phyloP scores from a whole-genome alignment of 805 yeast genomes.

The Millerago galiae region DNA sequence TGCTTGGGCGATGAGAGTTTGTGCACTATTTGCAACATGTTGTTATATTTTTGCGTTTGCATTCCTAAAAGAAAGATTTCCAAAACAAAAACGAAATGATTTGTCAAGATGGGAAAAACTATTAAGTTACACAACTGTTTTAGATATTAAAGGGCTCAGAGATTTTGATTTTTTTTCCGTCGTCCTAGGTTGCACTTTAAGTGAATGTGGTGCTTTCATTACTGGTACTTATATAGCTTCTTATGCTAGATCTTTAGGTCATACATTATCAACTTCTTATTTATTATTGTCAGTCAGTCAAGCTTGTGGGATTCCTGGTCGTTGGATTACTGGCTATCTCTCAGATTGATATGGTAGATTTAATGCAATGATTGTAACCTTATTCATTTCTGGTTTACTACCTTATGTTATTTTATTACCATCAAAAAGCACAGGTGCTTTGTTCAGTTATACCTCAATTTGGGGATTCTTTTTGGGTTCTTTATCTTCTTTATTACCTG shows the following conservation, averaged over 20 bases:
- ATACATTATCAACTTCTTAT: conserved; percentile 32
- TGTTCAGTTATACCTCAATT: conserved; percentile 37
- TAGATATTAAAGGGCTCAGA: conserved; percentile 32
- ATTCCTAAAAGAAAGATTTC: conserved; percentile 37
- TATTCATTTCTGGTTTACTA: conserved; percentile 25
- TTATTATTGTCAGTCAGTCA: conserved; percentile 41
- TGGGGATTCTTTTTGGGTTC: conserved; percentile 53
- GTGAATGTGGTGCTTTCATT: conserved; percentile 39
- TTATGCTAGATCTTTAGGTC: conserved; percentile 41
- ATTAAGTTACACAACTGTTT: conserved; percentile 22
- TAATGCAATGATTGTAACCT: conserved; percentile 40
- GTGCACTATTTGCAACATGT: conserved; percentile 38
- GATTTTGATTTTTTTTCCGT: conserved; percentile 39
- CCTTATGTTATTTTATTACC: conserved; percentile 33
- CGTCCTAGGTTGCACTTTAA: conserved; percentile 37
- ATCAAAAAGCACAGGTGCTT: conserved; percentile 27
- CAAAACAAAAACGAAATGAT: conserved; percentile 21
- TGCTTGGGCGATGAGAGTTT: conserved; percentile 49
- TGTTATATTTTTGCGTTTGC: conserved; percentile 29
- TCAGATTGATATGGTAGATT: conserved; percentile 44
- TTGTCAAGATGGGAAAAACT: conserved; percentile 21
- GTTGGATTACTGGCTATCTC: conserved; percentile 36
- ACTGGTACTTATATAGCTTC: conserved; percentile 45
- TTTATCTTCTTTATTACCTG: conserved; percentile 48
- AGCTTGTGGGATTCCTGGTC: conserved; percentile 35